Percentiles rank a stretch among this genome's conserved stretches.
Evolutionary conservation across 805 yeast species (phyloP).

Genomic region (Candida peoriensis): DNA sequence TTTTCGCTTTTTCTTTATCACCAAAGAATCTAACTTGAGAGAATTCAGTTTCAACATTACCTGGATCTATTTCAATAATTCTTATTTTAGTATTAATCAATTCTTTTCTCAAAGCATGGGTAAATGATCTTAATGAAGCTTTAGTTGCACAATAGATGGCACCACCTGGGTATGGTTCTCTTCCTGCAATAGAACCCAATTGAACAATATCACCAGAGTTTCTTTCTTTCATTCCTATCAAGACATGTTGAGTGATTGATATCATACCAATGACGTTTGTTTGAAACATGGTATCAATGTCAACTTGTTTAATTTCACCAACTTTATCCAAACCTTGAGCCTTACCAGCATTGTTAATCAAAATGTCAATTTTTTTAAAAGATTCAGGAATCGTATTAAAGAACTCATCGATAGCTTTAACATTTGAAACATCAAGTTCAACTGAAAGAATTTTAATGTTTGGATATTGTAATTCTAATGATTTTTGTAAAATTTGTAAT

Average conservation of each 20-base stretch:
- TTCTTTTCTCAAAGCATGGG: slow-evolving; percentile 70
- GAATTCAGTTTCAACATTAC: slow-evolving; percentile 66
- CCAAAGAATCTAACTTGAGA: slow-evolving; percentile 57
- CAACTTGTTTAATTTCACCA: slow-evolving; percentile 61
- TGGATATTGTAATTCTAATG: slow-evolving; percentile 43
- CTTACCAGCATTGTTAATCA: slow-evolving; percentile 71
- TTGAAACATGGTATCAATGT: slow-evolving; percentile 71
- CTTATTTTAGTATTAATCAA: slow-evolving; percentile 62
- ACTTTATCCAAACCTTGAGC: slow-evolving; percentile 79
- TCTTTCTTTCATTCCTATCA: slow-evolving; percentile 65
- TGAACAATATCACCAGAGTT: slow-evolving; percentile 70
- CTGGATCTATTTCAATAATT: slow-evolving; percentile 63
- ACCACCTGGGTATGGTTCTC: slow-evolving; percentile 78
- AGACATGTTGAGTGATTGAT: slow-evolving; percentile 71
- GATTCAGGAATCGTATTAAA: slow-evolving; percentile 49
- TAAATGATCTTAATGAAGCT: slow-evolving; percentile 68
- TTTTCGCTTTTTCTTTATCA: slow-evolving; percentile 46
- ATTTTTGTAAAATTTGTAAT: slow-evolving; percentile 42
- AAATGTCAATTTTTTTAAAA: slow-evolving; percentile 57
- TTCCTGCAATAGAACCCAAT: slow-evolving; percentile 76
- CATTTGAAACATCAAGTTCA: slow-evolving; percentile 53
- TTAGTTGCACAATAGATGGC: slow-evolving; percentile 74
- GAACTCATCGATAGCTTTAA: slow-evolving; percentile 46
- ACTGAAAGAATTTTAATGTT: slow-evolving; percentile 39
- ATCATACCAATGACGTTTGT: slow-evolving; percentile 88